Evolutionary conservation across 306 rosid genomes (phyloP).

Genomic region (Cucumis melo): DNA sequence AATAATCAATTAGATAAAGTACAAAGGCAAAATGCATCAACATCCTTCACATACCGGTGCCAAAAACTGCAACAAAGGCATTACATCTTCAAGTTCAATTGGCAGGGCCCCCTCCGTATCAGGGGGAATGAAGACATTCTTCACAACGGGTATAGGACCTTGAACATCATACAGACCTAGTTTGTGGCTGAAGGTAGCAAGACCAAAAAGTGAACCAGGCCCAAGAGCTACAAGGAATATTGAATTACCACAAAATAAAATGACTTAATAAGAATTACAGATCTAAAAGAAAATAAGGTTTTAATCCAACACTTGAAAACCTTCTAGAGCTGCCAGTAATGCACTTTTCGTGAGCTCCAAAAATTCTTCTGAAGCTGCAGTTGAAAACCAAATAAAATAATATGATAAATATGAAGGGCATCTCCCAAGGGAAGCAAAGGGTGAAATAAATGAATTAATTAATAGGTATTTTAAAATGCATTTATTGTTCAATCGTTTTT

Average conservation of each 20-base stretch:
- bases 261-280: neutral
- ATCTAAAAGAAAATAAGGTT: neutral
- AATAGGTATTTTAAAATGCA: neutral
- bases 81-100: conserved; percentile 83
- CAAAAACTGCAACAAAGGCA: conserved; percentile 89
- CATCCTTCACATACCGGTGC: conserved; percentile 68
- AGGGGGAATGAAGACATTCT: conserved; percentile 80
- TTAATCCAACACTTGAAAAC: conserved; percentile 24
- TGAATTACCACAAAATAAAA: conserved; percentile 8
- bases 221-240: conserved; percentile 52
- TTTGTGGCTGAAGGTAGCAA: conserved; percentile 96
- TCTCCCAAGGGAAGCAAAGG: neutral
- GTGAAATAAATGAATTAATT: neutral
- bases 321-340: conserved; percentile 91
- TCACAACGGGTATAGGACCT: conserved; percentile 84
- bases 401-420: neutral
- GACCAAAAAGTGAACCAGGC: conserved; percentile 96
- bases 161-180: conserved; percentile 88
- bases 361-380: conserved; percentile 95
- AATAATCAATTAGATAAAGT: neutral
- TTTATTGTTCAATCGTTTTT: neutral
- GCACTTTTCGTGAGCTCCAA: conserved; percentile 90
- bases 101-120: conserved; percentile 64
- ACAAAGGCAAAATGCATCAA: neutral
- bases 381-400: conserved; percentile 10